A percentile compares a stretch with the other conserved stretches of the same genome.
phyloP scores from a whole-genome alignment of 2,329 filamentous ascomycete genomes.

The Aureobasidium sp. region DNA sequence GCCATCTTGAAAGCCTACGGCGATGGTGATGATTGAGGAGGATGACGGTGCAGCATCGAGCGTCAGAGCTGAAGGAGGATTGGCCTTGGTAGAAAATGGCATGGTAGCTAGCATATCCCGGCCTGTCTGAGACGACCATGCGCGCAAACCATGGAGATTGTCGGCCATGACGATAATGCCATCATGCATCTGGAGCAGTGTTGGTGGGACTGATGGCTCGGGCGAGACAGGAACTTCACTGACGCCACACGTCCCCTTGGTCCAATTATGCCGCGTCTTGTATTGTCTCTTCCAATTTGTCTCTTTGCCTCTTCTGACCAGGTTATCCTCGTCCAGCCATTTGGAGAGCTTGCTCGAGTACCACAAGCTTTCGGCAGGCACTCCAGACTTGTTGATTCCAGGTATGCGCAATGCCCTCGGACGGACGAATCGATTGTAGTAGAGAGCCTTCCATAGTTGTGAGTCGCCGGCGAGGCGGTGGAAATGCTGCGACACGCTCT shows the following conservation, averaged over 20 bases:
- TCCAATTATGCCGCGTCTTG: slow-evolving; percentile 85
- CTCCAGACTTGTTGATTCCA: slow-evolving; percentile 45
- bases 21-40: slow-evolving; percentile 34
- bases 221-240: slow-evolving; percentile 62
- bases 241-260: slow-evolving; percentile 69
- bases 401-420: slow-evolving; percentile 71
- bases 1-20: slow-evolving; percentile 64
- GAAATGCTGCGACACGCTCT: slow-evolving; percentile 68
- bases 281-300: slow-evolving; percentile 86
- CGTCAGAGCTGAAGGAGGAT: slow-evolving; percentile 54
- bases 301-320: slow-evolving; percentile 42
- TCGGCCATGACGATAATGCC: slow-evolving; percentile 74
- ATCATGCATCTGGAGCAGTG: slow-evolving; percentile 69
- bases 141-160: slow-evolving; percentile 58
- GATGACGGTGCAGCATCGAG: slow-evolving; percentile 43
- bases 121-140: slow-evolving; percentile 60
- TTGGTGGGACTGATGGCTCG: slow-evolving; percentile 44
- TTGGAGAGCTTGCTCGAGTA: slow-evolving; percentile 50
- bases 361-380: slow-evolving; percentile 32
- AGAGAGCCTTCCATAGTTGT: slow-evolving; percentile 84
- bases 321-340: slow-evolving; percentile 54
- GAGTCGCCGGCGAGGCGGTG: slow-evolving; percentile 66
- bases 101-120: slow-evolving; percentile 51
- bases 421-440: slow-evolving; percentile 79
- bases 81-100: not conserved